Conservation (phyloP, 108 stramenopile genomes). For the Skeletonema grethae region DNA sequence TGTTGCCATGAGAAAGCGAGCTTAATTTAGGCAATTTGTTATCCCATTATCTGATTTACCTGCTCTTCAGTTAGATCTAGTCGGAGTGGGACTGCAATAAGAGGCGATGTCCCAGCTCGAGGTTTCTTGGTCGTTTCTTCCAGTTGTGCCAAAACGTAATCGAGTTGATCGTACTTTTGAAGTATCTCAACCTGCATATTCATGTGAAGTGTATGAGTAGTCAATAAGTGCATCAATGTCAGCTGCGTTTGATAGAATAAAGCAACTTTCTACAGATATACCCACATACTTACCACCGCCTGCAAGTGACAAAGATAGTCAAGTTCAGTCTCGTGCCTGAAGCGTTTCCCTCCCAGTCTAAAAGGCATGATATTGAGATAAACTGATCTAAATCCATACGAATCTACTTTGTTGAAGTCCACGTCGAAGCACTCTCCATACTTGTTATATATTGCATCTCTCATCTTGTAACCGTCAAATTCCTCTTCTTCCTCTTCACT, state of each 20-base stretch:
- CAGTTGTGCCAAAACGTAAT: constrained; percentile 61
- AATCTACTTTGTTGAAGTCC: constrained; percentile 59
- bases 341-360: constrained; percentile 48
- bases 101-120: constrained; percentile 60
- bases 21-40: not conserved
- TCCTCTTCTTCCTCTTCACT: constrained; percentile 27
- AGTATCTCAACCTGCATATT: constrained; percentile 65
- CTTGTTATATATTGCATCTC: constrained; percentile 59
- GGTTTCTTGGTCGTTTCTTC: constrained; percentile 75
- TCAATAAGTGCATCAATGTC: not conserved
- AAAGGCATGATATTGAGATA: constrained; percentile 76
- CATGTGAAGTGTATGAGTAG: not conserved
- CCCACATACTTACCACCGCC: constrained; percentile 43
- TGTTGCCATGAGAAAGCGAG: constrained; percentile 29
- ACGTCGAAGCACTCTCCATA: constrained; percentile 69
- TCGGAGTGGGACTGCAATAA: constrained; percentile 73
- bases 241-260: not conserved
- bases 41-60: constrained; percentile 62
- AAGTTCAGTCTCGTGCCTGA: constrained; percentile 60
- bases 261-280: not conserved
- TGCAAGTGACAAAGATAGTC: constrained; percentile 84
- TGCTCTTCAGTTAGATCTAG: constrained; percentile 68
- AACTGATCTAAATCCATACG: constrained; percentile 59
- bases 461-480: constrained; percentile 67
- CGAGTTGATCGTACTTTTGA: constrained; percentile 69